phyloP scores from a whole-genome alignment of 2,329 filamentous ascomycete species.

The Orbilia oligospora region DNA sequence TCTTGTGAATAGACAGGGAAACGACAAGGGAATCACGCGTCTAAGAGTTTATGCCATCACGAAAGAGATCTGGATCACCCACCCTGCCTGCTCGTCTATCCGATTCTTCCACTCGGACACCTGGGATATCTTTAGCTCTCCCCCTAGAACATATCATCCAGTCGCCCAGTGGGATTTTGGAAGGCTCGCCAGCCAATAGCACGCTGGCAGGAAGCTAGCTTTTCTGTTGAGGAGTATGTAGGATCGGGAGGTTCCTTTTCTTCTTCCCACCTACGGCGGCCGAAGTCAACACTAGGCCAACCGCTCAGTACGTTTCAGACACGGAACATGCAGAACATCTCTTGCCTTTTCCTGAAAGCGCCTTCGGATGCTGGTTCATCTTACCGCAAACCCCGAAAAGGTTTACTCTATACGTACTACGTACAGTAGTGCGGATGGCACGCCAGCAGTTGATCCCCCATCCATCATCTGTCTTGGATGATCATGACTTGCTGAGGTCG shows the following conservation, averaged over 20 bases:
- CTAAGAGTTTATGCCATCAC: constrained; percentile 55
- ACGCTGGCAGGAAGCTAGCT: neutral
- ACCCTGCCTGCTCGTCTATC: constrained; percentile 49
- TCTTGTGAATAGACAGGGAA: constrained; percentile 51
- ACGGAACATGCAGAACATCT: constrained; percentile 61
- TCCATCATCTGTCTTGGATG: constrained; percentile 54
- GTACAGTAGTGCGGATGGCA: constrained; percentile 37
- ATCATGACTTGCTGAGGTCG: constrained; percentile 57
- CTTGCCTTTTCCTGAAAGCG: constrained; percentile 58
- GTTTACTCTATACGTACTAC: constrained; percentile 24
- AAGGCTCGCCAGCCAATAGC: constrained; percentile 34
- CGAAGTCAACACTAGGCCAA: constrained; percentile 41
- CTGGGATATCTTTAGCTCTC: constrained; percentile 58
- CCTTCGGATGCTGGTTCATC: constrained; percentile 59
- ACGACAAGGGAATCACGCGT: constrained; percentile 61
- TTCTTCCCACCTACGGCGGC: constrained; percentile 10
- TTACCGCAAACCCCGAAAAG: constrained; percentile 54
- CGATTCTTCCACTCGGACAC: constrained; percentile 56
- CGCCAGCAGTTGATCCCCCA: constrained; percentile 44
- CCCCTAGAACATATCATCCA: constrained; percentile 6
- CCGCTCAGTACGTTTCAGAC: constrained; percentile 60
- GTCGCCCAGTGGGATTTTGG: constrained; percentile 5
- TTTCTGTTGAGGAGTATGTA: constrained; percentile 12
- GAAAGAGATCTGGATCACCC: constrained; percentile 51
- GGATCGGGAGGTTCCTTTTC: constrained; percentile 47